Conservation (phyloP, 2,329 filamentous ascomycete species). For the Dactylonectria estremocensis region DNA sequence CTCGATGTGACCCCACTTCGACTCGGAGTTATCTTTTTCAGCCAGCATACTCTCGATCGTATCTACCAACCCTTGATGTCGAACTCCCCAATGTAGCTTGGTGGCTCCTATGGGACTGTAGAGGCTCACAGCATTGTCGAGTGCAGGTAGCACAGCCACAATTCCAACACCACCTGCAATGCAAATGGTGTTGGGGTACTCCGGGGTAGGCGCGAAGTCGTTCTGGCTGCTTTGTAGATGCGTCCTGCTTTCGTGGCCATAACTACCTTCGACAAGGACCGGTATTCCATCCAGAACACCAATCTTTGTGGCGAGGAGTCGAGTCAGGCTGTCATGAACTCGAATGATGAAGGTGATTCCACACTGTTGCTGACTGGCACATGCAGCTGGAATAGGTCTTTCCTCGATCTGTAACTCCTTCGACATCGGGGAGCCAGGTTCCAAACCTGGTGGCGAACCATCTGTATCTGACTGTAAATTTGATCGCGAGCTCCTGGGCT, state of each 20-base stretch:
- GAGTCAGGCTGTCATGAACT: neutral
- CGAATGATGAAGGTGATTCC: neutral
- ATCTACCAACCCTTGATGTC: neutral
- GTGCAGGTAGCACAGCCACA: neutral
- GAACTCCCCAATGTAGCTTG: neutral
- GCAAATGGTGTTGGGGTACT: neutral
- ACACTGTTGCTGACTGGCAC: neutral
- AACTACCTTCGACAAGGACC: neutral
- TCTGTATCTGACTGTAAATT: neutral
- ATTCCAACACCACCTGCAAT: neutral
- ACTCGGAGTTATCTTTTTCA: neutral
- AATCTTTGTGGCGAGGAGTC: neutral
- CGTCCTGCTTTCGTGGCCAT: neutral
- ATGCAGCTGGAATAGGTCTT: neutral
- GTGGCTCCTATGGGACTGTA: neutral
- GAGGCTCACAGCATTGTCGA: neutral
- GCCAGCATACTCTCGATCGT: neutral
- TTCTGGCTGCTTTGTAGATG: neutral
- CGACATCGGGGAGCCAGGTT: neutral
- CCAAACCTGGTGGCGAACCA: neutral
- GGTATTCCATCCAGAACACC: neutral
- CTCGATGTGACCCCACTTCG: neutral
- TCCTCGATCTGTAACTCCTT: neutral
- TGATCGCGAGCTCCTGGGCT: neutral
- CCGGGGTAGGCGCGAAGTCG: neutral